phyloP scores from a whole-genome alignment of 352 stramenopile genomes.

The Globisporangium middletonii region DNA sequence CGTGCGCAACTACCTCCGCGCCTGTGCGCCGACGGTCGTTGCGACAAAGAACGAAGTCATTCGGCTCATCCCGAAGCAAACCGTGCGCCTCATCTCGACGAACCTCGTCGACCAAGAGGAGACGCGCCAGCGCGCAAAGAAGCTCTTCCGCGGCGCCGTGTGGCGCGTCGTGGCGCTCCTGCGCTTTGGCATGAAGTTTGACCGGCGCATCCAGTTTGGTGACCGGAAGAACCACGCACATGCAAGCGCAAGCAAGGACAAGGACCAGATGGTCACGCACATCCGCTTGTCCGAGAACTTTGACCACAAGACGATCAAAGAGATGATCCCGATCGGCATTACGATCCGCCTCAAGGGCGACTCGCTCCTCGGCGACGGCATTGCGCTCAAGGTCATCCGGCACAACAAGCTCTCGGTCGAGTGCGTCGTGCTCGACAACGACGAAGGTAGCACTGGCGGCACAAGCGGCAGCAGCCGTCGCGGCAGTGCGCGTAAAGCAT shows the following conservation, averaged over 20 bases:
- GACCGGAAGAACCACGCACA: constrained; percentile 38
- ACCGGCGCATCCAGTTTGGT: constrained; percentile 74
- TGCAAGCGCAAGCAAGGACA: constrained; percentile 16
- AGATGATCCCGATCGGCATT: constrained; percentile 85
- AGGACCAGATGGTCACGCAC: constrained; percentile 56
- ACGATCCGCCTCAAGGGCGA: constrained; percentile 75
- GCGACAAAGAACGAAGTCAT: constrained; percentile 75
- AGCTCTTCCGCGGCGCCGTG: constrained; percentile 78
- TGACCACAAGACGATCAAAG: constrained; percentile 87
- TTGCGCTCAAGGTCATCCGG: constrained; percentile 72
- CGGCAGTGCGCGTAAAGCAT: not conserved
- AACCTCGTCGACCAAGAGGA: constrained; percentile 86
- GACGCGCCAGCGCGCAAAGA: constrained; percentile 68
- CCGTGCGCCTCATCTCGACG: constrained; percentile 81
- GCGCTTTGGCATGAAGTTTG: constrained; percentile 86
- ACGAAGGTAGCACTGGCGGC: constrained; percentile 13
- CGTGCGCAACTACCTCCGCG: constrained; percentile 67
- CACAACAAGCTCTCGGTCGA: constrained; percentile 85
- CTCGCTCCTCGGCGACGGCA: constrained; percentile 64
- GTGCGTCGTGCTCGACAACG: constrained; percentile 68
- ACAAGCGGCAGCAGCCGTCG: not conserved
- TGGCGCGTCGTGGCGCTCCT: constrained; percentile 85
- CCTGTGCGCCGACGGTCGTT: constrained; percentile 75
- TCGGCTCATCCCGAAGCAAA: constrained; percentile 58
- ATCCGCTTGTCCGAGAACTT: constrained; percentile 87